A percentile compares a stretch with the other conserved stretches of the same genome.
Conservation (phyloP, 2,329 filamentous ascomycete species). For the Fusarium sp. region DNA sequence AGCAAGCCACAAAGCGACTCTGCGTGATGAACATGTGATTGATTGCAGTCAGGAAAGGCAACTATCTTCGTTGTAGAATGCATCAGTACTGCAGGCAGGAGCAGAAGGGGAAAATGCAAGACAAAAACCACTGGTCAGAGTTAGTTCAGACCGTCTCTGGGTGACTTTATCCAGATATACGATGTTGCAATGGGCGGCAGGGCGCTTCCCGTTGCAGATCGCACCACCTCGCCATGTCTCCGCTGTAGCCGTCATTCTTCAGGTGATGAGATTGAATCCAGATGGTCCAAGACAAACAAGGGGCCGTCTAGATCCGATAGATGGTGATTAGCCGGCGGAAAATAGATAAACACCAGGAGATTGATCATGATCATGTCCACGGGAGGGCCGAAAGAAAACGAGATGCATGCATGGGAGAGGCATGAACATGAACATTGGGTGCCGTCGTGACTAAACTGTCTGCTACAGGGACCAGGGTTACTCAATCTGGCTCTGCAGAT, state of each 20-base stretch:
- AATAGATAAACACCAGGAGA: conserved; percentile 26
- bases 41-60: neutral
- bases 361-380: neutral
- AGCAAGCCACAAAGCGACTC: neutral
- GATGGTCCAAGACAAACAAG: conserved; percentile 15
- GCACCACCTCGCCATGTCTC: neutral
- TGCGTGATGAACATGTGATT: conserved; percentile 15
- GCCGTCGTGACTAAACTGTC: conserved; percentile 8
- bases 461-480: conserved; percentile 10
- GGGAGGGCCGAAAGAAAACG: conserved; percentile 7
- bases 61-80: neutral
- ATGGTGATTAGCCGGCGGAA: conserved; percentile 16
- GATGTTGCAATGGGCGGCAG: conserved; percentile 22
- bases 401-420: conserved; percentile 3
- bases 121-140: neutral
- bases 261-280: conserved; percentile 6
- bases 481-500: conserved; percentile 28
- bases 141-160: neutral
- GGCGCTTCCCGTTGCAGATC: conserved; percentile 29
- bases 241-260: conserved; percentile 2
- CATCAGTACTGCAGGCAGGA: neutral
- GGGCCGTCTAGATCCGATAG: neutral
- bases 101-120: neutral
- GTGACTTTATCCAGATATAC: conserved; percentile 14
- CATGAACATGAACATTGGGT: neutral